Percentiles rank a stretch among this genome's conserved stretches.
Conservation (phyloP, 192 early-diverging fungal species). For the Rhizophagus sp. region DNA sequence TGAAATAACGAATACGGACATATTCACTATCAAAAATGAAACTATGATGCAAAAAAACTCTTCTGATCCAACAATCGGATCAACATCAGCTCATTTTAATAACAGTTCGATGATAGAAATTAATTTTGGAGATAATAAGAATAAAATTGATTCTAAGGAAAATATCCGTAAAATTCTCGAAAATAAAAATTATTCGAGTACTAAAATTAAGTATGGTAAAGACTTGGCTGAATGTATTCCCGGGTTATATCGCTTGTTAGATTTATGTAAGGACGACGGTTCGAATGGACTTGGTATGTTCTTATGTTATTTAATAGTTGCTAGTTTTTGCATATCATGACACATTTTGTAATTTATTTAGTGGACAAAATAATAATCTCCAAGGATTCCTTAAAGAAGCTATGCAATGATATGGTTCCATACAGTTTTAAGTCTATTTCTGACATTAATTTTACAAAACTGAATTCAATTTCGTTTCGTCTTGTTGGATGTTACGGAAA, state of each 20-base stretch:
- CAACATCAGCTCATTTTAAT: not conserved
- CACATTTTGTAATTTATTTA: not conserved
- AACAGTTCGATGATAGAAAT: not conserved
- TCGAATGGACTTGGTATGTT: slow-evolving; percentile 25
- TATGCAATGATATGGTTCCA: slow-evolving; percentile 27
- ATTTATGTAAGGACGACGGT: slow-evolving; percentile 24
- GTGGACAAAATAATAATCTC: slow-evolving; percentile 30
- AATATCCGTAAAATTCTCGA: not conserved
- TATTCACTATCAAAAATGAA: not conserved
- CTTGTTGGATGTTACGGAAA: slow-evolving; percentile 30
- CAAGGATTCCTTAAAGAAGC: not conserved
- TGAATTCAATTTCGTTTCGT: not conserved
- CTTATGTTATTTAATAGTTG: not conserved
- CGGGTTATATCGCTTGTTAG: slow-evolving; percentile 18
- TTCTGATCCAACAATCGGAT: not conserved
- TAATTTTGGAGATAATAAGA: not conserved
- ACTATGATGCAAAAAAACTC: not conserved
- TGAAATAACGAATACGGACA: not conserved
- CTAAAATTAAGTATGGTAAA: not conserved
- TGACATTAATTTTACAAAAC: slow-evolving; percentile 19
- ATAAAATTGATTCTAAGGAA: not conserved
- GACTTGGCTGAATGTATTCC: slow-evolving; percentile 4
- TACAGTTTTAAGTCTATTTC: slow-evolving; percentile 20
- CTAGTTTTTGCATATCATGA: not conserved
- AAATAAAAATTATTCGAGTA: not conserved